Percentiles rank a stretch among this genome's conserved stretches.
These are phyloP conservation scores for Erodium maritimum DNA, from an alignment of 345 rosid genomes.

Conservation along the genomic window DNA sequence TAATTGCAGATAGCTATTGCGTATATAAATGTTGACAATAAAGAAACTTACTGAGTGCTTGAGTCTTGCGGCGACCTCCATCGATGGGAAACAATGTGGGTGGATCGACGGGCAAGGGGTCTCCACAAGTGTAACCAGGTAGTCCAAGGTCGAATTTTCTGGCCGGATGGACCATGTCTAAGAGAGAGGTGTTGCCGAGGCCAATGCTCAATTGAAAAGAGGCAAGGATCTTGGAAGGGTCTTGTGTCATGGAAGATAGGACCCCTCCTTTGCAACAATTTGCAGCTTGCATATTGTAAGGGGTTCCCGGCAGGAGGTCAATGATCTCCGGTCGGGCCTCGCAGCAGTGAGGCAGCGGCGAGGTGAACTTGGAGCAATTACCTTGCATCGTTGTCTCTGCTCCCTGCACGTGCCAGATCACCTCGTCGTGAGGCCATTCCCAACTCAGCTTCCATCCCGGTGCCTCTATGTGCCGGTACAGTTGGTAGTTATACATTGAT, in stretches of 20 bases:
- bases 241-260: constrained; percentile 49
- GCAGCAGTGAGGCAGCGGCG: constrained; percentile 56
- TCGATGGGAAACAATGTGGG: constrained; percentile 31
- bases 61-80: constrained; percentile 67
- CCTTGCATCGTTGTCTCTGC: constrained; percentile 89
- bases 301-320: constrained; percentile 65
- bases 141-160: constrained; percentile 47
- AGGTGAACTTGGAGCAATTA: constrained; percentile 46
- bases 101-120: constrained; percentile 18
- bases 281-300: constrained; percentile 31
- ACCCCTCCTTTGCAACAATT: constrained; percentile 84
- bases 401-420: constrained; percentile 62
- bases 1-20: too few relatives aligned
- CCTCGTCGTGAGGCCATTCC: constrained; percentile 52
- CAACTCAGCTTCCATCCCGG: constrained; percentile 85
- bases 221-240: constrained; percentile 29
- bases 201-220: constrained; percentile 42
- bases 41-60: constrained; percentile 43
- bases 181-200: background rate
- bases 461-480: constrained; percentile 53
- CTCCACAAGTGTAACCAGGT: constrained; percentile 59
- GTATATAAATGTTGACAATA: background rate
- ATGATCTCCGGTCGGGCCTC: constrained; percentile 45
- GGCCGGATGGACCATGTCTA: constrained; percentile 14
- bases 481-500: constrained; percentile 47